Conservation (phyloP, 78 protist species). For the Capsaspora owczarzaki region DNA sequence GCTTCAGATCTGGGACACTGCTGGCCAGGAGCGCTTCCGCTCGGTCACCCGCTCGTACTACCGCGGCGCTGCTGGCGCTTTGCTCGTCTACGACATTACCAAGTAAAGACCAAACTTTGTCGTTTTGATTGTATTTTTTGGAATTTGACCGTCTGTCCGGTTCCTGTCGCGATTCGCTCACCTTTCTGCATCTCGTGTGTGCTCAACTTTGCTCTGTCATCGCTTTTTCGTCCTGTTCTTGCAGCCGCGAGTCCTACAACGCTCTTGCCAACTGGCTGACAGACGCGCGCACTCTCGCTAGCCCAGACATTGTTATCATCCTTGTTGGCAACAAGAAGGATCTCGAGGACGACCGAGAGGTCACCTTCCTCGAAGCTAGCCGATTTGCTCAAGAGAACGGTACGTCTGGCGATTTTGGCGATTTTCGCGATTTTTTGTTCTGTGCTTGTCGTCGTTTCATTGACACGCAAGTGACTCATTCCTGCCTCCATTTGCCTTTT, state of each 20-base stretch:
- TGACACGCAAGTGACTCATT: too few relatives aligned
- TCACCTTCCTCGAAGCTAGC: slow-evolving; percentile 10
- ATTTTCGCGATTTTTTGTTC: not conserved
- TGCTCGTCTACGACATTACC: slow-evolving; percentile 72
- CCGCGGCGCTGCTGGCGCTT: slow-evolving; percentile 87
- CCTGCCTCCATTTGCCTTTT: not conserved
- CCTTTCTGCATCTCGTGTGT: slow-evolving; percentile 29
- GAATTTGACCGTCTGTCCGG: not conserved
- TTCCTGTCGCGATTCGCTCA: too few relatives aligned
- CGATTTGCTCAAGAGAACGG: slow-evolving; percentile 22
- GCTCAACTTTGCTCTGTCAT: too few relatives aligned
- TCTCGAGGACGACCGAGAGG: slow-evolving; percentile 30
- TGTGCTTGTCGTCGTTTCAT: not conserved
- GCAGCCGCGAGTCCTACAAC: slow-evolving; percentile 81
- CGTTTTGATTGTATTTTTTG: not conserved
- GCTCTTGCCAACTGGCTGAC: slow-evolving; percentile 74
- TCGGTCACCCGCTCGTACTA: slow-evolving; percentile 61
- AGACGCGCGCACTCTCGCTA: slow-evolving; percentile 72
- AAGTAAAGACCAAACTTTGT: too few relatives aligned
- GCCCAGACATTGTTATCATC: slow-evolving; percentile 89
- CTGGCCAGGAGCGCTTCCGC: slow-evolving; percentile 44
- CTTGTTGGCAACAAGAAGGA: slow-evolving; percentile 96
- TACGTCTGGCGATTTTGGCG: not conserved
- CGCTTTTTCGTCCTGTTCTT: too few relatives aligned
- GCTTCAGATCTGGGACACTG: slow-evolving; percentile 59